Percentiles rank a stretch among this genome's conserved stretches.
Evolutionary conservation across 2,329 filamentous ascomycete genomes (phyloP).

Genomic region (Thelonectria rubi): DNA sequence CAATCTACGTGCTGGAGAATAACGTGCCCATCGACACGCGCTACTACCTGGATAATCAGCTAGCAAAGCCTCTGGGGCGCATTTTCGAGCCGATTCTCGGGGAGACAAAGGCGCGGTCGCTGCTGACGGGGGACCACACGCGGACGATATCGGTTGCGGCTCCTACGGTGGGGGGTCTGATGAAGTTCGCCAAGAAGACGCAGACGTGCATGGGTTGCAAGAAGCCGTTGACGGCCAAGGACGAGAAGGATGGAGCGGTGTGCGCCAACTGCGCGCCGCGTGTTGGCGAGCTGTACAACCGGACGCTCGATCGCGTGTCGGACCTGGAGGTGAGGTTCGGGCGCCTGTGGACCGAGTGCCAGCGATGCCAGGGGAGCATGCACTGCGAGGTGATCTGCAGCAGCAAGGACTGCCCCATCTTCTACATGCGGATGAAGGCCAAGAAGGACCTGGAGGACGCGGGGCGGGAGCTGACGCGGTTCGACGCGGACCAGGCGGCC

Average conservation of each 20-base stretch:
- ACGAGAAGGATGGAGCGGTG: slow-evolving; percentile 85
- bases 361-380: slow-evolving; percentile 96
- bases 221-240: slow-evolving; percentile 84
- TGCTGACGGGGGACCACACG: slow-evolving; percentile 93
- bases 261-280: slow-evolving; percentile 86
- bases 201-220: slow-evolving; percentile 99
- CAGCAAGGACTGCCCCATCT: slow-evolving; percentile 96
- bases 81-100: slow-evolving; percentile 99
- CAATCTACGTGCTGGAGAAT: slow-evolving; percentile 95
- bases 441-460: slow-evolving; percentile 98
- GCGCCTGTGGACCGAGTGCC: slow-evolving; percentile 96
- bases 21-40: slow-evolving; percentile 98
- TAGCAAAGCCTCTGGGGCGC: slow-evolving; percentile 90
- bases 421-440: slow-evolving; percentile 99
- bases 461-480: slow-evolving; percentile 87
- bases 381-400: slow-evolving; percentile 98
- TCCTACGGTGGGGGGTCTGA: slow-evolving; percentile 88
- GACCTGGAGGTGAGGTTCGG: slow-evolving; percentile 95
- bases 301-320: slow-evolving; percentile 85
- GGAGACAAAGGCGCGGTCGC: slow-evolving; percentile 85
- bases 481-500: slow-evolving; percentile 84
- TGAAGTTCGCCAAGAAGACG: slow-evolving; percentile 99
- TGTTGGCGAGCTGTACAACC: slow-evolving; percentile 92
- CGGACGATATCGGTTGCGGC: slow-evolving; percentile 93
- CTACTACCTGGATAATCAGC: slow-evolving; percentile 98